Percentiles rank a stretch among this genome's conserved stretches.
phyloP scores from a whole-genome alignment of 495 filamentous ascomycete genomes.

The Tetracladium marchalianum region DNA sequence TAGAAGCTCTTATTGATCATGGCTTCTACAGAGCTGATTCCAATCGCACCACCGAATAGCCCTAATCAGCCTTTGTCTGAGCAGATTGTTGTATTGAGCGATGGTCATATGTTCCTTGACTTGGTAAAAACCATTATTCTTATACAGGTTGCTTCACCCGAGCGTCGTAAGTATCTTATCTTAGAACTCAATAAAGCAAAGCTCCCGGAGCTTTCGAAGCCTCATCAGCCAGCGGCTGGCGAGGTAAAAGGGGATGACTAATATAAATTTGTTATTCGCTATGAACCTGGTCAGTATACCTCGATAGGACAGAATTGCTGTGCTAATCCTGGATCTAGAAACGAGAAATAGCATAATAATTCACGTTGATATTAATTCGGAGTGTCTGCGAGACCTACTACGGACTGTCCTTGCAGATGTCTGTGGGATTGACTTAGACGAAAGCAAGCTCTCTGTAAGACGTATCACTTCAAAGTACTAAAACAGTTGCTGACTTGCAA shows the following conservation, averaged over 20 bases:
- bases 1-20: too few species aligned
- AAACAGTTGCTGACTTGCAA: neutral
- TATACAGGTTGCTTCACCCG: conserved; percentile 4
- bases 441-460: neutral
- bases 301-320: too few species aligned
- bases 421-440: neutral
- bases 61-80: conserved; percentile 5
- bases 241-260: neutral
- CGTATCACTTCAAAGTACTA: neutral
- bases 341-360: neutral
- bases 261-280: neutral
- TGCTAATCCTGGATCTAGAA: neutral
- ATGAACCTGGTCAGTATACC: neutral
- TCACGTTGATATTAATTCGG: neutral
- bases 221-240: too few species aligned
- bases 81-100: conserved; percentile 2
- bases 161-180: conserved; percentile 5
- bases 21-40: conserved; percentile 10
- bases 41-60: conserved; percentile 11
- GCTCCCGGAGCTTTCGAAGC: too few species aligned
- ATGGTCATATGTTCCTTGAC: conserved; percentile 7
- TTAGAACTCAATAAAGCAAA: neutral
- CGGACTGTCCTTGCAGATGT: too few species aligned
- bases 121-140: conserved; percentile 4
- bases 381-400: neutral